Conservation (phyloP, 2,329 filamentous ascomycete genomes). For the Clonostachys rosea region DNA sequence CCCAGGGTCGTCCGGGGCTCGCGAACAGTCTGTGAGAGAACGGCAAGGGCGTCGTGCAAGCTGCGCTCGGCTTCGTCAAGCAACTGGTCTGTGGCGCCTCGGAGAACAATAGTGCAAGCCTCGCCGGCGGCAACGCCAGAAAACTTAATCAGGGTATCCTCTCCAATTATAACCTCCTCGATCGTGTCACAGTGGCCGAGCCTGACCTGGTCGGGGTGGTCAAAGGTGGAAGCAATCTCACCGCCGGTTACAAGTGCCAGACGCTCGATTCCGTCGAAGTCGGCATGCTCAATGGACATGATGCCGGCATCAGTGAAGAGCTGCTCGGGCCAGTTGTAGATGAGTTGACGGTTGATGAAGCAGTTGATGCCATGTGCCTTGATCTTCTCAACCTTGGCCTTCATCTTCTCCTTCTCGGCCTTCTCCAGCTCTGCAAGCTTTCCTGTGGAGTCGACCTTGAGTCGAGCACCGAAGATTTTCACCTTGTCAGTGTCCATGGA, state of each 20-base stretch:
- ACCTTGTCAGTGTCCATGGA: conserved; percentile 99
- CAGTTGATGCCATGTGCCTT: conserved; percentile 99
- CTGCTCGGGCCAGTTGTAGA: conserved; percentile 99
- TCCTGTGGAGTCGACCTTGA: conserved; percentile 94
- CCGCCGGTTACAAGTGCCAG: conserved; percentile 92
- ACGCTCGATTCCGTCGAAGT: conserved; percentile 97
- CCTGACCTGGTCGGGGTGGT: conserved; percentile 96
- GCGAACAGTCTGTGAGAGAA: conserved; percentile 92
- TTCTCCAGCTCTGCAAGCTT: conserved; percentile 98
- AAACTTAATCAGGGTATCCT: conserved; percentile 96
- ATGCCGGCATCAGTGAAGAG: conserved; percentile 97
- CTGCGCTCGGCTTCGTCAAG: conserved; percentile 96
- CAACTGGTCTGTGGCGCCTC: conserved; percentile 93
- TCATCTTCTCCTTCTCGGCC: conserved; percentile 99
- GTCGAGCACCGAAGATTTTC: conserved; percentile 96
- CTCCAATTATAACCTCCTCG: conserved; percentile 96
- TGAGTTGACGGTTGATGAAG: conserved; percentile 98
- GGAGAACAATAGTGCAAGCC: conserved; percentile 94
- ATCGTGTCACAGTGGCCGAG: conserved; percentile 93
- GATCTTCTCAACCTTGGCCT: conserved; percentile 97
- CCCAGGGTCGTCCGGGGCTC: conserved; percentile 92
- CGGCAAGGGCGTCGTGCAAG: conserved; percentile 91
- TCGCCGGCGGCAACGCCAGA: conserved; percentile 91
- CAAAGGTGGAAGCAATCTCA: conserved; percentile 96
- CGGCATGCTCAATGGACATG: conserved; percentile 97